These are phyloP conservation scores for Eleusine coracana DNA, from an alignment of 176 grass and related monocot genomes.

Conservation along the genomic window DNA sequence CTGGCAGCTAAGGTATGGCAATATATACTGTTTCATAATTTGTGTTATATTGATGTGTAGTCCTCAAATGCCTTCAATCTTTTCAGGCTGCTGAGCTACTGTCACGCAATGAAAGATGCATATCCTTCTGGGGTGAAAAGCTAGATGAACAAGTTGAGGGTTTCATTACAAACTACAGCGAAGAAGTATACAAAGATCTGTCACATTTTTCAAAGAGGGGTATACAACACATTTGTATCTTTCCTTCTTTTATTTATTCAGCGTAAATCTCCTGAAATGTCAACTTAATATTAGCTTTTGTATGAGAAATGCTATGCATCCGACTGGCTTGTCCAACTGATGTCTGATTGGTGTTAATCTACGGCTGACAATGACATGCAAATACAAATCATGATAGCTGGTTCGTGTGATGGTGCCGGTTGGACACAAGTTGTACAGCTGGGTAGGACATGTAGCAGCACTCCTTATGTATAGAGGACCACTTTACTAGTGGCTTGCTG, in stretches of 20 bases:
- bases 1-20: slow-evolving; percentile 58
- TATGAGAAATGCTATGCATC: too few species aligned
- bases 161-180: slow-evolving; percentile 52
- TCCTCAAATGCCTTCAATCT: slow-evolving; percentile 28
- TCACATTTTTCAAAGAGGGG: slow-evolving; percentile 45
- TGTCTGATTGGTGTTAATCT: too few species aligned
- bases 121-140: slow-evolving; percentile 65
- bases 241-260: not conserved
- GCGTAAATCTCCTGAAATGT: not conserved
- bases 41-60: slow-evolving; percentile 23
- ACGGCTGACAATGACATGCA: too few species aligned
- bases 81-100: slow-evolving; percentile 74
- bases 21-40: not conserved
- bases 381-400: too few species aligned
- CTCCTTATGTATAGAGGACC: not conserved
- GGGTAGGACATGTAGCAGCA: too few species aligned
- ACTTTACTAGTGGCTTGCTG: not conserved
- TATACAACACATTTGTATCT: not conserved
- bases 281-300: not conserved
- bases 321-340: too few species aligned
- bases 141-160: slow-evolving; percentile 52
- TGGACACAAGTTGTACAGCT: too few species aligned
- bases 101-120: slow-evolving; percentile 41
- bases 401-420: too few species aligned
- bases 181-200: slow-evolving; percentile 51